Conservation (phyloP, 176 grass and related monocot genomes). For the Triticum timopheevii region DNA sequence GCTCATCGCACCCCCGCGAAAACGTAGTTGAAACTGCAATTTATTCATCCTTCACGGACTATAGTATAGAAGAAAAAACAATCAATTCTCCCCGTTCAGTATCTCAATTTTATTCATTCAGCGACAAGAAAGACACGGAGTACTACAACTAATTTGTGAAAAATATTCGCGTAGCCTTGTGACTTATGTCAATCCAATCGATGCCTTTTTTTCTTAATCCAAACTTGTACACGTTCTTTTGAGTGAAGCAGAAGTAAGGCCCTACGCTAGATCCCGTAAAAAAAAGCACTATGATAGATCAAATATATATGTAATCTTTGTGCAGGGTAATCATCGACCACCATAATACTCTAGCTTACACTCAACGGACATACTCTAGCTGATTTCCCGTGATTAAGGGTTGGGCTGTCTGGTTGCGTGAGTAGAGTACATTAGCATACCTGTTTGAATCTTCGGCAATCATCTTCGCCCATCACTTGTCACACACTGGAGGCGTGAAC, state of each 20-base stretch:
- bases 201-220: background rate
- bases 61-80: background rate
- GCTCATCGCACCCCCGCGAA: background rate
- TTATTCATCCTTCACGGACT: background rate
- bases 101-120: background rate
- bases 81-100: too few relatives aligned
- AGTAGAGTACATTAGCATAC: background rate
- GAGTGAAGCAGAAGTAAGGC: constrained; percentile 26
- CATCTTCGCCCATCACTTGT: background rate
- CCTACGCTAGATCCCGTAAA: background rate
- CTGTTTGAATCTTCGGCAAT: background rate
- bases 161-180: background rate
- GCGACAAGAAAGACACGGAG: too few relatives aligned
- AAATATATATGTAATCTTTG: background rate
- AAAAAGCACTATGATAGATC: background rate
- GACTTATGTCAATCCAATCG: background rate
- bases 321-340: background rate
- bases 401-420: background rate
- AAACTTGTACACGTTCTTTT: constrained; percentile 5
- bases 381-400: constrained; percentile 18
- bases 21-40: background rate
- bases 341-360: background rate
- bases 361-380: background rate
- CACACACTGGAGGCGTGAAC: background rate
- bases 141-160: background rate